Base-by-base conservation (phyloP, 139 green algal species). In the Chlorella ohadii region DNA sequence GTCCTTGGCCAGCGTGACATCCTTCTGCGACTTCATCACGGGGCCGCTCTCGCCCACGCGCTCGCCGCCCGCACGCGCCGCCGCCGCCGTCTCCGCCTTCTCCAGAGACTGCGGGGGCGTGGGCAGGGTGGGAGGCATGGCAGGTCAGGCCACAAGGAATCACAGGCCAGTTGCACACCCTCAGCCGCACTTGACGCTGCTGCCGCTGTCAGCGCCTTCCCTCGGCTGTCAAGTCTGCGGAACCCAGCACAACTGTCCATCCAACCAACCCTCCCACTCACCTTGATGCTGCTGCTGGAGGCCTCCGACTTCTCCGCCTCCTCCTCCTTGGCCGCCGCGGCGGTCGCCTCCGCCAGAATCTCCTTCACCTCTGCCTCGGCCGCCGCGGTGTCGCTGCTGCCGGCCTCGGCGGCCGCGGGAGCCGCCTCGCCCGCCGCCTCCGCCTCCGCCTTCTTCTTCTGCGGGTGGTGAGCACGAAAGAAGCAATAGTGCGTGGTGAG, bases 1-100 rank as follows among this genome's bases (percentile, higher is more conserved):
- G 66, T 98, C 94, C 6, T 96, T 89, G 13, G 70, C 86, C 75
- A 99, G 89, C 3, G 88, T 99, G 88, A 99, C 97, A 75, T 99
- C 97, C 89, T 98, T 98, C 92, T 99, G 97, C 27, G 47, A 89
- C 81, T 92, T 91, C 87, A 87, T 85, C 27, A 85, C 65, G 9
- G 56, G 19, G 44, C 55, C 57, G 39, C 28, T 38, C 38, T 77
- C 85, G 34, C 65, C 81, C 13, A 85, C 67, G 22, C 75, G 38
- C 71, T 91, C 88, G 31, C 86, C 90, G 9, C 47, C 38, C 31
- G 66, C 79, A 0, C 86, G 76, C 38, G 86, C 73, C 12, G 85
- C 82, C 25, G 85, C 81, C 47, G 87, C 89, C 15, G 70, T 72
- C 78, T 94, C 72, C 34, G 88, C 84, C 82, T 94, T 94, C 55